These are phyloP conservation scores for Penicillium occitanis DNA, from an alignment of 2,329 filamentous ascomycete genomes.

Conservation along the genomic window DNA sequence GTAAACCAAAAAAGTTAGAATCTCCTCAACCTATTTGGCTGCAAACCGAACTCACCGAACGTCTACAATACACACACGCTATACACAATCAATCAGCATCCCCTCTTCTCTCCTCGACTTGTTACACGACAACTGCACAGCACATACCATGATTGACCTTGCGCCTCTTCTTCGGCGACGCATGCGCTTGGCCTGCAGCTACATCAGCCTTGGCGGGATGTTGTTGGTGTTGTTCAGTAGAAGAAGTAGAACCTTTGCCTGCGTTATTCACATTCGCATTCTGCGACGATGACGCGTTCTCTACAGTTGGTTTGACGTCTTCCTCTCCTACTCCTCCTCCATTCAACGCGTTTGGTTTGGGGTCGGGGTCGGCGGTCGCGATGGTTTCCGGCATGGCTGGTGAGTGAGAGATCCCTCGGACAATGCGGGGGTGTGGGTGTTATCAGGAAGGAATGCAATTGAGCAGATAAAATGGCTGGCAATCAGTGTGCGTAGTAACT, in stretches of 20 bases:
- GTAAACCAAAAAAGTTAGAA: not conserved
- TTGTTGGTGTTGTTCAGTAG: constrained; percentile 24
- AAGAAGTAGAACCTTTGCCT: constrained; percentile 9
- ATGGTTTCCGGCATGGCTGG: constrained; percentile 12
- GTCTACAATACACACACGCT: constrained; percentile 87
- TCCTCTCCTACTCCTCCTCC: not conserved
- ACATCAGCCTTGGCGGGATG: constrained; percentile 37
- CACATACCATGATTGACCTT: constrained; percentile 81
- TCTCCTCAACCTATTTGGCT: not conserved
- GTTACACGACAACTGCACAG: constrained; percentile 18
- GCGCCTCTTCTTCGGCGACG: constrained; percentile 76
- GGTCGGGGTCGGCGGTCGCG: constrained; percentile 1
- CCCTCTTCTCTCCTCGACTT: constrained; percentile 4
- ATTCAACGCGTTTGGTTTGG: not conserved
- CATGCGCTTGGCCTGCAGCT: constrained; percentile 34
- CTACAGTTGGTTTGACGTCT: constrained; percentile 4
- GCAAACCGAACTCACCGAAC: constrained; percentile 69
- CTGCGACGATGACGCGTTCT: constrained; percentile 28
- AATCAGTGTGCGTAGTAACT: not conserved
- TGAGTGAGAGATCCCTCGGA: not conserved
- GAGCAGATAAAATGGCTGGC: not conserved
- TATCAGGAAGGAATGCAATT: constrained; percentile 5
- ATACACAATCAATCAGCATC: constrained; percentile 37
- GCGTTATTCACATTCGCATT: constrained; percentile 32
- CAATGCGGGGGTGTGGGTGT: constrained; percentile 9